These are phyloP conservation scores for Maudiozyma saulgeensis DNA, from an alignment of 805 yeast species.

Conservation along the genomic window DNA sequence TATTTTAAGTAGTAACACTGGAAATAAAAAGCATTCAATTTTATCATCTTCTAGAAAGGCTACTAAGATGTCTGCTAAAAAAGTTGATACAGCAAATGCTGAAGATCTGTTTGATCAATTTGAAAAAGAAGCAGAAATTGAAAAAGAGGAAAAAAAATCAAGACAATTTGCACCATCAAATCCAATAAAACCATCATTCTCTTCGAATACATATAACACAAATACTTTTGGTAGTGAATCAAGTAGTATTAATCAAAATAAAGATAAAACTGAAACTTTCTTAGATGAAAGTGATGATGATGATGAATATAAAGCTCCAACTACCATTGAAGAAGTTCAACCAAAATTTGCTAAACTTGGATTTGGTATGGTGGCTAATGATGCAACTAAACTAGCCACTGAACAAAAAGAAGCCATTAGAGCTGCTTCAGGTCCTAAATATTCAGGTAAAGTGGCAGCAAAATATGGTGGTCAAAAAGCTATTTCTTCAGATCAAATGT, in stretches of 20 bases:
- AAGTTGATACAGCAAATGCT: slow-evolving; percentile 45
- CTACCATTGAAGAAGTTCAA: slow-evolving; percentile 31
- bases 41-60: slow-evolving; percentile 51
- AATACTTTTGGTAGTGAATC: slow-evolving; percentile 1
- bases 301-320: slow-evolving; percentile 6
- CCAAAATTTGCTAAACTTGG: slow-evolving; percentile 77
- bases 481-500: slow-evolving; percentile 89
- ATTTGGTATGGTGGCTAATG: slow-evolving; percentile 75
- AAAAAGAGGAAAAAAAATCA: slow-evolving; percentile 49
- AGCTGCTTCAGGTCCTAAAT: slow-evolving; percentile 47
- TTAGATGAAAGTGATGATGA: slow-evolving; percentile 11
- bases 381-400: slow-evolving; percentile 39
- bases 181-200: slow-evolving; percentile 1
- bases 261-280: slow-evolving; percentile 10
- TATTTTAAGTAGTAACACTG: slow-evolving; percentile 8
- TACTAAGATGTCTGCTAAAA: slow-evolving; percentile 46
- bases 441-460: slow-evolving; percentile 63
- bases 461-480: slow-evolving; percentile 88
- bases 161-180: slow-evolving; percentile 2
- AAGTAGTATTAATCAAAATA: slow-evolving; percentile 3
- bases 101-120: slow-evolving; percentile 45
- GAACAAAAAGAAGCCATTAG: slow-evolving; percentile 29
- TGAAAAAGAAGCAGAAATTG: slow-evolving; percentile 73
- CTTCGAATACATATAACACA: slow-evolving; percentile 4
- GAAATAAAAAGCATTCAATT: slow-evolving; percentile 35